Evolutionary conservation across 495 filamentous ascomycete genomes (phyloP).

Genomic region (Aspergillus olivimuriae): DNA sequence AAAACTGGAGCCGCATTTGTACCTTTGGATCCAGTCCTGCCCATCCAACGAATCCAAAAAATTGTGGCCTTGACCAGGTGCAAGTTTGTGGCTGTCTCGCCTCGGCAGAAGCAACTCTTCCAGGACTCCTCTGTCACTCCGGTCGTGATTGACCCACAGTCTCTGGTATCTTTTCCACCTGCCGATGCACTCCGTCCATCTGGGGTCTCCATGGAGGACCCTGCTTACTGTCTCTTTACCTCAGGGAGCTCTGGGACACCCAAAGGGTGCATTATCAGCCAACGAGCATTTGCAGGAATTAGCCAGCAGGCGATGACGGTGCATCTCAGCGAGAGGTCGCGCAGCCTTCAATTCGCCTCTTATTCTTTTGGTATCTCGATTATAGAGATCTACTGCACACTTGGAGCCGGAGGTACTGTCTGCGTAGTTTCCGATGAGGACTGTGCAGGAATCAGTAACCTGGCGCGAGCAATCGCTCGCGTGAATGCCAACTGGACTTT

Average conservation of each 20-base stretch:
- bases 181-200: neutral
- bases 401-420: neutral
- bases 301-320: neutral
- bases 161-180: neutral
- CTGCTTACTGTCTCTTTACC: neutral
- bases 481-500: neutral
- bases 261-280: neutral
- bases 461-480: neutral
- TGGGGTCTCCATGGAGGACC: neutral
- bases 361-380: neutral
- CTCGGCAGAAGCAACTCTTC: neutral
- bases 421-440: neutral
- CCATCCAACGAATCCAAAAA: neutral
- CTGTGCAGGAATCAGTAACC: neutral
- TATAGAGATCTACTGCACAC: neutral
- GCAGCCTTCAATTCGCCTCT: neutral
- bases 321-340: neutral
- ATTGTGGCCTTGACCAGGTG: neutral
- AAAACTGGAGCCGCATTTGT: neutral
- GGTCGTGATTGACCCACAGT: neutral
- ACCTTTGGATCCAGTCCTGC: neutral
- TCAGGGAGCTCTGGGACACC: neutral
- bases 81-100: neutral
- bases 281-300: neutral
- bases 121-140: neutral